Percentiles rank a stretch among this genome's conserved stretches.
These are phyloP conservation scores for Suillus decipiens DNA, from an alignment of 768 basidiomycete genomes.

Conservation along the genomic window DNA sequence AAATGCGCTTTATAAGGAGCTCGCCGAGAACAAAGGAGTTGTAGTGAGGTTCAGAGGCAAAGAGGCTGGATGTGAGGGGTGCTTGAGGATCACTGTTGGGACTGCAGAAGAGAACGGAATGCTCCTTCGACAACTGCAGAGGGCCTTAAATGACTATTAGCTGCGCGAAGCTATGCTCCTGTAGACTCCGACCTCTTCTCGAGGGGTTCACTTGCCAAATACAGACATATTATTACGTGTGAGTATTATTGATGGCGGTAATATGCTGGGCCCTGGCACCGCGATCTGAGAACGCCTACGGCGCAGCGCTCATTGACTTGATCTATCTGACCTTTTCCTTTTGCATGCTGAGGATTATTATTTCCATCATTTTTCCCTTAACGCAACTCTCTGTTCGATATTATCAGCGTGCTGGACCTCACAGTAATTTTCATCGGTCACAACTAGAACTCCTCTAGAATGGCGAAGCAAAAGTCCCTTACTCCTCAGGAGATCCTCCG, in stretches of 20 bases:
- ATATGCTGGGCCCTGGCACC: not conserved
- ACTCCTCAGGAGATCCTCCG: conserved; percentile 67
- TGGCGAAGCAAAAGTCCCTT: conserved; percentile 56
- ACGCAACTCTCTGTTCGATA: conserved; percentile 2
- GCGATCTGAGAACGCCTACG: conserved; percentile 4
- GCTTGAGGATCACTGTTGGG: conserved; percentile 89
- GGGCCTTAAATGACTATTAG: conserved; percentile 42
- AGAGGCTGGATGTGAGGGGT: conserved; percentile 85
- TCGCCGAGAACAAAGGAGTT: conserved; percentile 85
- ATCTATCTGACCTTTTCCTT: not conserved
- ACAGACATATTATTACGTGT: conserved; percentile 1
- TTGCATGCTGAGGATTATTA: conserved; percentile 8
- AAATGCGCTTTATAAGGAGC: conserved; percentile 65
- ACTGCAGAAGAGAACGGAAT: conserved; percentile 74
- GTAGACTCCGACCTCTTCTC: not conserved
- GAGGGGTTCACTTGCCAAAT: conserved; percentile 7
- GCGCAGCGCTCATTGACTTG: conserved; percentile 8
- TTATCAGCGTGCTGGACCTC: not conserved
- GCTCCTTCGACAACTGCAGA: conserved; percentile 54
- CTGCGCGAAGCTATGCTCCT: not conserved
- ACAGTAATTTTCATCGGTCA: conserved; percentile 4
- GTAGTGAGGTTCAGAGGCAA: conserved; percentile 90
- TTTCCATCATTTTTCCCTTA: not conserved
- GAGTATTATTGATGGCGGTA: too few relatives aligned
- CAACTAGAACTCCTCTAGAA: conserved; percentile 20